Evolutionary conservation across 1,284 basidiomycete species (phyloP).

Genomic region (Inonotus obliquus): DNA sequence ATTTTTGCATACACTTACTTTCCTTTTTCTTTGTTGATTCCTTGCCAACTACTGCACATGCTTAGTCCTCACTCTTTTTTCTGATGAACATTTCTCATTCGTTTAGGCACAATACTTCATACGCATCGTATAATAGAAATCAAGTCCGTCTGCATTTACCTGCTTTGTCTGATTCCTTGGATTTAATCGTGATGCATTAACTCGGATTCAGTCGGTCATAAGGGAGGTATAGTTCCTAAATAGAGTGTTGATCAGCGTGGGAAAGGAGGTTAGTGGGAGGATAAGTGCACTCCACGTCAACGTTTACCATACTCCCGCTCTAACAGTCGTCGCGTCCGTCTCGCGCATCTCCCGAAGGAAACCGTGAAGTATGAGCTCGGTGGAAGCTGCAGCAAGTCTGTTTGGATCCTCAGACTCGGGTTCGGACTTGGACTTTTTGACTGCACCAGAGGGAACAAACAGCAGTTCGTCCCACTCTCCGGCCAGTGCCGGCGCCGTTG

Average conservation of each 20-base stretch:
- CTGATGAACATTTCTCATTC: slow-evolving; percentile 17
- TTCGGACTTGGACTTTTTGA: slow-evolving; percentile 21
- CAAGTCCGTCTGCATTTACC: slow-evolving; percentile 9
- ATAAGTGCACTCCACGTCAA: neutral
- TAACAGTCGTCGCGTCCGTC: neutral
- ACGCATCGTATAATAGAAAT: slow-evolving; percentile 23
- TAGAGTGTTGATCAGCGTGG: slow-evolving; percentile 1
- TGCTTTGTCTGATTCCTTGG: neutral
- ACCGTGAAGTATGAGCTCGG: slow-evolving; percentile 44
- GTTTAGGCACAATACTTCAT: slow-evolving; percentile 35
- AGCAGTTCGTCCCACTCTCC: slow-evolving; percentile 10
- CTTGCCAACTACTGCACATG: neutral
- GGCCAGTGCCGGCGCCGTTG: neutral
- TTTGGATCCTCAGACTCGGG: slow-evolving; percentile 59
- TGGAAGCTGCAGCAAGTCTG: slow-evolving; percentile 73
- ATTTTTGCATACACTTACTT: slow-evolving; percentile 1
- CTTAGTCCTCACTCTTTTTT: slow-evolving; percentile 16
- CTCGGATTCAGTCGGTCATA: no score
- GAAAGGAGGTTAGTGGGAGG: neutral
- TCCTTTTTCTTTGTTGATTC: neutral
- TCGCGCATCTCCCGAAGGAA: neutral
- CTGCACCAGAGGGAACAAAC: slow-evolving; percentile 13
- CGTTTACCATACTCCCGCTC: neutral
- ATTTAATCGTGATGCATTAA: neutral
- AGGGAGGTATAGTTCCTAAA: no score